A percentile compares a stretch with the other conserved stretches of the same genome.
Evolutionary conservation across 2,329 filamentous ascomycete species (phyloP).

Genomic region (Mycosphaerella arachidis): DNA sequence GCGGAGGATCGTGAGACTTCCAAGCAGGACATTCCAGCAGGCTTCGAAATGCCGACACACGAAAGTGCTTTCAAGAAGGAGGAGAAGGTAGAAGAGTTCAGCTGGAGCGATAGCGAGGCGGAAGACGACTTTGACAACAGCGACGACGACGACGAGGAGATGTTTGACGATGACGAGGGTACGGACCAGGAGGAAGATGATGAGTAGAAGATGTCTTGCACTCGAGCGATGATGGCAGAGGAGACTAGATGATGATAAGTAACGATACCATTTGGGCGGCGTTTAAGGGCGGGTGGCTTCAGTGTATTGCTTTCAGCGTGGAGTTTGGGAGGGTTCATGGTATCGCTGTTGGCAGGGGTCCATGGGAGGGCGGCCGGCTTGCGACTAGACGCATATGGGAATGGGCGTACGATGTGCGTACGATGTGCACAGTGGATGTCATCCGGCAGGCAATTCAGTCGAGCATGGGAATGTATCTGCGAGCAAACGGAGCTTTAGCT

Average conservation of each 20-base stretch:
- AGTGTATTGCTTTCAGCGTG: slow-evolving; percentile 24
- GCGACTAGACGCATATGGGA: neutral
- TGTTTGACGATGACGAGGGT: slow-evolving; percentile 57
- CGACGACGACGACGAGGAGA: slow-evolving; percentile 53
- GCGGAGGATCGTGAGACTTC: slow-evolving; percentile 66
- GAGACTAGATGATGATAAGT: neutral
- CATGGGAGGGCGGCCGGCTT: neutral
- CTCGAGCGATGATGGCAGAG: neutral
- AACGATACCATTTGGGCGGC: slow-evolving; percentile 6
- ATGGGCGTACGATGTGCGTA: neutral
- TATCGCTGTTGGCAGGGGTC: neutral
- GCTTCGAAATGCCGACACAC: slow-evolving; percentile 75
- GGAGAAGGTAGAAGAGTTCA: slow-evolving; percentile 61
- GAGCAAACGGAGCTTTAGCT: neutral
- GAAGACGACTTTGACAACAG: slow-evolving; percentile 75
- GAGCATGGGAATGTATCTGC: neutral
- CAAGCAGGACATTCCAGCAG: slow-evolving; percentile 72
- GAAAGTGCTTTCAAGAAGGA: slow-evolving; percentile 58
- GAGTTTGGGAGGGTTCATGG: slow-evolving; percentile 18
- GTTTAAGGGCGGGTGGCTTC: slow-evolving; percentile 4
- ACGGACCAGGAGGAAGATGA: slow-evolving; percentile 55
- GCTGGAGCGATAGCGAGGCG: slow-evolving; percentile 53
- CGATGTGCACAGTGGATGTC: neutral
- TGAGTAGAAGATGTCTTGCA: slow-evolving; percentile 27
- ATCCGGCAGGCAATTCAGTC: neutral